Evolutionary conservation across 1,139 yeast genomes (phyloP), one percentile per base, ranked within the genome.

Genomic region (Geotrichum citri-aurantii): DNA sequence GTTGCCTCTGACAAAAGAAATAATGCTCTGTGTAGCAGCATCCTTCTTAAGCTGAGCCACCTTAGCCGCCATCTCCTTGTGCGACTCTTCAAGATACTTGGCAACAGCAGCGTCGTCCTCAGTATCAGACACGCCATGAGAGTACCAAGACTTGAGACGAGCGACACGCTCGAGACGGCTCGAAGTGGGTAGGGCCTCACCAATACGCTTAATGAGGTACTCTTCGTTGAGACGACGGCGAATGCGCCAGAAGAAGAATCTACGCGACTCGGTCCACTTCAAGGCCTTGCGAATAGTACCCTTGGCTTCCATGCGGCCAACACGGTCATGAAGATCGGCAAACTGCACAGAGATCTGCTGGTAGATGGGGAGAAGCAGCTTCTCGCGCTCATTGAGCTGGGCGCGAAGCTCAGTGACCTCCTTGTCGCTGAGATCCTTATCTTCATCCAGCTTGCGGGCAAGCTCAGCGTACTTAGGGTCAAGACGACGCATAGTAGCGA

Each of bases 171-270:
- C 97, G 64, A 90, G 79, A 73, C 92, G 84, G 50, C 82, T 79
- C 52, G 89, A 81, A 55, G 75, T 70, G 59, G 84, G 80, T 61
- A 87, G 73, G 64, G 84, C 86, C 61, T 82, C 85, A 58, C 84
- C 83, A 68, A 92, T 82, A 70, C 88, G 81, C 73, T 82, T 85
- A 73, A 90, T 79, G 69, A 92, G 79, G 75, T 90, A 89, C 73
- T 90, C 96, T 77, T 93, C 98, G 73, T 88, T 86, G 75, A 95
- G 80, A 77, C 97, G 89, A 77, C 99, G 88, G 78, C 97, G 90
- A 65, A 90, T 83, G 77, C 99, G 86, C 99, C 99, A 93, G 93
- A 90, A 93, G 84, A 93, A 95, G 83, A 82, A 88, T 70, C 98
- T 84, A 79, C 99, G 89, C 40, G 98, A 83, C 59, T 91, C 81